A percentile compares a stretch with the other conserved stretches of the same genome.
These are phyloP conservation scores for Colletotrichum eremochloae DNA, from an alignment of 2,329 filamentous ascomycete species.

Conservation along the genomic window DNA sequence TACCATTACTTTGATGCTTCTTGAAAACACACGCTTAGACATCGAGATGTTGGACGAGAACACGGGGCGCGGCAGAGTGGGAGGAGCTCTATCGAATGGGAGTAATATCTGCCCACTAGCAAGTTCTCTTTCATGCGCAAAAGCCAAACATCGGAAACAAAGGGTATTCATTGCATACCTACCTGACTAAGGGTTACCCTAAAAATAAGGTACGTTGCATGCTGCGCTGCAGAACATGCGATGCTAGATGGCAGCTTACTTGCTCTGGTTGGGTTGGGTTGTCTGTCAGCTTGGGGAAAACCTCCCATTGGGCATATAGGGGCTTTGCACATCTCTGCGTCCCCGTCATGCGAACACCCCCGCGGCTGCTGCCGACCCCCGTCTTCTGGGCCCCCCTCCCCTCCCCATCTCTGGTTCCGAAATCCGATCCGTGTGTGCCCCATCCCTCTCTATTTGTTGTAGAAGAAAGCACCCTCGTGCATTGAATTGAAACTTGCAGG, in stretches of 20 bases:
- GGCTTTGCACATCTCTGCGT: no score
- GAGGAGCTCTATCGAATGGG: no score
- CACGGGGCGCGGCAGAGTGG: neutral
- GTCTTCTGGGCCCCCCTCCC: neutral
- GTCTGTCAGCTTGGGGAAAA: neutral
- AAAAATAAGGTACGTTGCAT: neutral
- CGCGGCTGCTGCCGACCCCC: neutral
- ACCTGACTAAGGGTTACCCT: neutral
- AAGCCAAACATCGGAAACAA: neutral
- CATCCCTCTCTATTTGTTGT: neutral
- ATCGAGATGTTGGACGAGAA: neutral
- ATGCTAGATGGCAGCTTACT: slow-evolving; percentile 14
- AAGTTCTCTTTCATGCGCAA: neutral
- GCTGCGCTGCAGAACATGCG: slow-evolving; percentile 27
- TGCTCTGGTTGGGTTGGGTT: neutral
- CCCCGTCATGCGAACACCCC: neutral
- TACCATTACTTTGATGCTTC: no score
- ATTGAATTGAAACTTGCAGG: neutral
- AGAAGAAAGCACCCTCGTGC: neutral
- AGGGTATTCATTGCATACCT: neutral
- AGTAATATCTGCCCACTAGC: no score
- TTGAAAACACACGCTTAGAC: neutral
- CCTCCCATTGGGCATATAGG: neutral
- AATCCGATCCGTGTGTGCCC: neutral
- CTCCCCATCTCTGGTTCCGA: neutral